A percentile compares a stretch with the other conserved stretches of the same genome.
Conservation (phyloP, 768 basidiomycete species). For the Leccinellum luteum region DNA sequence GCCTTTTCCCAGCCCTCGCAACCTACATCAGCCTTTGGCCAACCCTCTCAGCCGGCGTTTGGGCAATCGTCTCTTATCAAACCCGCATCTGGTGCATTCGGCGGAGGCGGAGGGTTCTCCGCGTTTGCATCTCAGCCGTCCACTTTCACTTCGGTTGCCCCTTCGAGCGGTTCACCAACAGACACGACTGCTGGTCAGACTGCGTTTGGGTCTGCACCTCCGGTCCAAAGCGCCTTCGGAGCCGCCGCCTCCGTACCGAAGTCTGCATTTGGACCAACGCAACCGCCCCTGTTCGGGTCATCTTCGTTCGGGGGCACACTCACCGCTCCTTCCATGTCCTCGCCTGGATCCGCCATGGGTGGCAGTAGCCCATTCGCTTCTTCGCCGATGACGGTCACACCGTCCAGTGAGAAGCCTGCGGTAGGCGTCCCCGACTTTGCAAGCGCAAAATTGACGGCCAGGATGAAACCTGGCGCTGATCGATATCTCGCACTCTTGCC, state of each 20-base stretch:
- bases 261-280: constrained; percentile 17
- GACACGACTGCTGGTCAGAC: constrained; percentile 15
- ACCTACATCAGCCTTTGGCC: constrained; percentile 33
- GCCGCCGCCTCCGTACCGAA: constrained; percentile 6
- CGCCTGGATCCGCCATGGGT: constrained; percentile 21
- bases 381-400: constrained; percentile 24
- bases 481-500: constrained; percentile 60
- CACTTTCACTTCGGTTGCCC: constrained; percentile 34
- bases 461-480: constrained; percentile 45
- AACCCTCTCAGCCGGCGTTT: constrained; percentile 34
- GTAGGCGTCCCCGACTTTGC: constrained; percentile 34
- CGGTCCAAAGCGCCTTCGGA: constrained; percentile 23
- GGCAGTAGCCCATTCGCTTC: constrained; percentile 24
- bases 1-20: constrained; percentile 34
- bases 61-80: constrained; percentile 44
- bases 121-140: constrained; percentile 50
- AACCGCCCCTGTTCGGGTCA: constrained; percentile 29
- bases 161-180: constrained; percentile 4
- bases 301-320: constrained; percentile 16
- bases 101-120: constrained; percentile 43
- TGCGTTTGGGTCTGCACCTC: constrained; percentile 17
- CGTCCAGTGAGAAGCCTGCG: constrained; percentile 20
- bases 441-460: constrained; percentile 27
- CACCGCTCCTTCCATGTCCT: constrained; percentile 16
- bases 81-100: constrained; percentile 52